Conservation (phyloP, 805 yeast species). For the Lipomyces sp. region DNA sequence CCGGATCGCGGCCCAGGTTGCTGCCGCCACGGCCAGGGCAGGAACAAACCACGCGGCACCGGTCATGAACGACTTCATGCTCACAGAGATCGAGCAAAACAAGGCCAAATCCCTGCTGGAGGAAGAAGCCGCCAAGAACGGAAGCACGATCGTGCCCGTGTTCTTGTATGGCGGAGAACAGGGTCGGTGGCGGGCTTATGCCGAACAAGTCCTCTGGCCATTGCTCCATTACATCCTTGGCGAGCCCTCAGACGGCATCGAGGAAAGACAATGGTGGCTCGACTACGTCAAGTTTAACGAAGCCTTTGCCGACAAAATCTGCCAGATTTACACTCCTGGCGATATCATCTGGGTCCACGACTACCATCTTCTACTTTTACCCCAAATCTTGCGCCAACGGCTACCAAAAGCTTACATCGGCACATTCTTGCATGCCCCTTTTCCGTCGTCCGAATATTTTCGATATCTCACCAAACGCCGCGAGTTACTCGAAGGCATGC, state of each 20-base stretch:
- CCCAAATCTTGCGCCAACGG: slow-evolving; percentile 79
- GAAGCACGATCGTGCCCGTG: slow-evolving; percentile 74
- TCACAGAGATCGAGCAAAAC: slow-evolving; percentile 57
- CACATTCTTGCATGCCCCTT: slow-evolving; percentile 85
- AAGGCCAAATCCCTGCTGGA: slow-evolving; percentile 53
- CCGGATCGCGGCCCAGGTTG: slow-evolving; percentile 18
- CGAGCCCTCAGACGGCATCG: slow-evolving; percentile 70
- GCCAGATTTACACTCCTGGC: slow-evolving; percentile 77
- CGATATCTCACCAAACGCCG: slow-evolving; percentile 83
- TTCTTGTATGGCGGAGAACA: slow-evolving; percentile 85
- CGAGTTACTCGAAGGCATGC: slow-evolving; percentile 83
- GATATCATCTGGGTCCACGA: slow-evolving; percentile 94
- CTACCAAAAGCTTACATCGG: slow-evolving; percentile 76
- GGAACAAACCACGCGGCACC: slow-evolving; percentile 8
- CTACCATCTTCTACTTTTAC: slow-evolving; percentile 78
- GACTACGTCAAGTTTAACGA: slow-evolving; percentile 91
- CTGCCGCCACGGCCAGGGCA: slow-evolving; percentile 25
- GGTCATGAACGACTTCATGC: slow-evolving; percentile 61
- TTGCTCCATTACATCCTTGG: slow-evolving; percentile 90
- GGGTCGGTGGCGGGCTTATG: slow-evolving; percentile 70
- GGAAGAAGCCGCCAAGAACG: slow-evolving; percentile 44
- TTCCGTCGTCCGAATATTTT: slow-evolving; percentile 93
- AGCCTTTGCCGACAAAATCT: slow-evolving; percentile 80
- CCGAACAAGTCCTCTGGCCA: slow-evolving; percentile 70
- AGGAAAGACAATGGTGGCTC: slow-evolving; percentile 78